Evolutionary conservation across 1,284 basidiomycete species (phyloP).

Genomic region (Caloboletus inedulis): DNA sequence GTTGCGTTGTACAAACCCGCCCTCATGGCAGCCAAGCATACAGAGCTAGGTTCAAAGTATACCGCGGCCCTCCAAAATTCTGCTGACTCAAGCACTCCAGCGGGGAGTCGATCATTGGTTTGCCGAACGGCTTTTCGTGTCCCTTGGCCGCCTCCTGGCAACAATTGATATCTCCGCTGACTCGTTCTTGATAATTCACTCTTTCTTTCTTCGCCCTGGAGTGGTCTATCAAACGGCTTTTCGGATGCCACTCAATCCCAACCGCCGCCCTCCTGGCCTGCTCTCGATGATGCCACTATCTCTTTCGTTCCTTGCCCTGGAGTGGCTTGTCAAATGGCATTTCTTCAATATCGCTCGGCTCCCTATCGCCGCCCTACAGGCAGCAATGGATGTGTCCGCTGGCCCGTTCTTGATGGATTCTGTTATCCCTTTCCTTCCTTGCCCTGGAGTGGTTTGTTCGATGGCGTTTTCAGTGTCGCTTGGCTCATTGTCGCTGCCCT

Average conservation of each 20-base stretch:
- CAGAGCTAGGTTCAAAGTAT: not conserved
- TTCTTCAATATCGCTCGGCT: no score
- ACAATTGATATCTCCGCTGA: no score
- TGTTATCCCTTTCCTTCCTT: not conserved
- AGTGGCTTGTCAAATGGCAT: no score
- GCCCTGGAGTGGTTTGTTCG: not conserved
- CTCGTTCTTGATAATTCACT: not conserved
- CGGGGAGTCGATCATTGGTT: not conserved
- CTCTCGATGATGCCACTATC: not conserved
- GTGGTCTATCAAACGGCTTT: not conserved
- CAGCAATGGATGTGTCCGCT: no score
- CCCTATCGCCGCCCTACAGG: no score
- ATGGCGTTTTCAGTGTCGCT: not conserved
- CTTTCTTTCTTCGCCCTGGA: not conserved
- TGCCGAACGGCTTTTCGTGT: not conserved
- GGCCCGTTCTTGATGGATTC: not conserved
- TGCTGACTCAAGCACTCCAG: conserved; percentile 1
- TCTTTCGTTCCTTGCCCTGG: not conserved
- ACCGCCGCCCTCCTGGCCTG: not conserved
- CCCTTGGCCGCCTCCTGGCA: not conserved
- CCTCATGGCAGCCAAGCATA: not conserved
- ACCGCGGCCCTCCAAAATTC: not conserved
- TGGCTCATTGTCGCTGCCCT: not conserved
- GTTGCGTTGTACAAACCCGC: not conserved
- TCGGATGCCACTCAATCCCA: not conserved